phyloP scores from a whole-genome alignment of 2,329 filamentous ascomycete genomes.

The Bipolaris oryzae region DNA sequence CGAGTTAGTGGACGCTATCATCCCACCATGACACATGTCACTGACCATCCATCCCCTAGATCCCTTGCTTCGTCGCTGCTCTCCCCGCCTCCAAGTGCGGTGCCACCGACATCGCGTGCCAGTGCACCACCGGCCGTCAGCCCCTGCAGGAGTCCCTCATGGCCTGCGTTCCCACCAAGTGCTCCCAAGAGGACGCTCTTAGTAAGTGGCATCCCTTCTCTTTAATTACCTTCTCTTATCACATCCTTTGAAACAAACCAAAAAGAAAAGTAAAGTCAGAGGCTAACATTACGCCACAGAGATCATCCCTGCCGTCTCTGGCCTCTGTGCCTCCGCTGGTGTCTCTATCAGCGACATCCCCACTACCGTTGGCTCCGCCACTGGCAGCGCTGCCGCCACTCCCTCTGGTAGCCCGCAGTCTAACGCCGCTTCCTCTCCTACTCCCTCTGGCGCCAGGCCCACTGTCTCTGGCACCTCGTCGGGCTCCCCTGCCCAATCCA shows the following conservation, averaged over 20 bases:
- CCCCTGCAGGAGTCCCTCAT: constrained; percentile 49
- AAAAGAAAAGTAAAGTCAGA: not conserved
- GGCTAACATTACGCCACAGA: constrained; percentile 13
- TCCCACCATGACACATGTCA: not conserved
- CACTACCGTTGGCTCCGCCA: constrained; percentile 17
- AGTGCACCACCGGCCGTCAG: constrained; percentile 54
- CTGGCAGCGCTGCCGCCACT: constrained; percentile 5
- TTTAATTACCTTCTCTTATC: not conserved
- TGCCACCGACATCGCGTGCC: constrained; percentile 57
- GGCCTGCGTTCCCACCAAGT: constrained; percentile 48
- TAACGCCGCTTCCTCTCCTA: not conserved
- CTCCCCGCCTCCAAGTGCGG: constrained; percentile 56
- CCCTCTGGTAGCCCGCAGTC: not conserved
- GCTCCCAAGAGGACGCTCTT: constrained; percentile 46
- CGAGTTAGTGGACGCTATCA: not conserved
- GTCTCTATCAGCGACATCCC: constrained; percentile 32
- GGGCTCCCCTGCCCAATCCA: not conserved
- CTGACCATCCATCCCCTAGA: constrained; percentile 30
- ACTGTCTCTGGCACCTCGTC: constrained; percentile 6
- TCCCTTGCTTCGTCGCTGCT: constrained; percentile 56
- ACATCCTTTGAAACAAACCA: no score
- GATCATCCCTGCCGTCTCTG: constrained; percentile 30
- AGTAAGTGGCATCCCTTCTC: constrained; percentile 40
- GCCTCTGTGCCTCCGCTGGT: constrained; percentile 39
- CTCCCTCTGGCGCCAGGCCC: constrained; percentile 9